Evolutionary conservation across 1,284 basidiomycete species (phyloP), one percentile per base, ranked within the genome.

Genomic region (Microbotryum scabiosae): DNA sequence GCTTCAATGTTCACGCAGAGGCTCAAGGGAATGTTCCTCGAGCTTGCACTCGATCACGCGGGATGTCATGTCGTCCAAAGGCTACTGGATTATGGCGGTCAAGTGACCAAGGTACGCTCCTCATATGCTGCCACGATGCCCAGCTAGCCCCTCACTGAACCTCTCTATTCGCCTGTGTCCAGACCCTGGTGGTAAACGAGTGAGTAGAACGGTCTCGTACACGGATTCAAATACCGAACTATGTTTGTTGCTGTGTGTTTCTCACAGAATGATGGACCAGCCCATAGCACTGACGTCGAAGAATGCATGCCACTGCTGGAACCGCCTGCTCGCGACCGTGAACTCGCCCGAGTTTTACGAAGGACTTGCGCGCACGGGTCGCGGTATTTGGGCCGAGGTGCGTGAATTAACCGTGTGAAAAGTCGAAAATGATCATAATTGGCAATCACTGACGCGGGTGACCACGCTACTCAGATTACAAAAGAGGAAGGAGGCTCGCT

Each of bases 11-110:
- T 51, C 36, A 46, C 49, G 41, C n/a, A 28, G 6, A 21, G 9
- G 16, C 26, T 67, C 18, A 3, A 14, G 2, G 43, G 32, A 3
- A 52, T 53, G 30, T 59, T 63, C 28, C 59, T 65, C 30, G 26
- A 43, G 9, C 54, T 67, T n/a, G 9, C 54, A n/a, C 52, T 65
- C 52, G 66, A 67, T 20, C 54, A 23, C 9, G 45, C 25, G 21
- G 57, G 66, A 0, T 67, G 66, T 45, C 66, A 67, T 21, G 60
- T 62, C 20, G 56, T 65, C 18, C 66, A 67, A 46, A 67, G 65
- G 51, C 30, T 65, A 20, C 53, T 65, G 23, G 63, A 64, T 44
- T 60, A 54, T 30, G 59, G 66, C 12, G 66, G 62, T 12, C 4
- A 14, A 2, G 14, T 4, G 14, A 65, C 55, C 8, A 67, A 65